Conservation (phyloP, 352 stramenopile species). For the Phytopythium ostracodes region DNA sequence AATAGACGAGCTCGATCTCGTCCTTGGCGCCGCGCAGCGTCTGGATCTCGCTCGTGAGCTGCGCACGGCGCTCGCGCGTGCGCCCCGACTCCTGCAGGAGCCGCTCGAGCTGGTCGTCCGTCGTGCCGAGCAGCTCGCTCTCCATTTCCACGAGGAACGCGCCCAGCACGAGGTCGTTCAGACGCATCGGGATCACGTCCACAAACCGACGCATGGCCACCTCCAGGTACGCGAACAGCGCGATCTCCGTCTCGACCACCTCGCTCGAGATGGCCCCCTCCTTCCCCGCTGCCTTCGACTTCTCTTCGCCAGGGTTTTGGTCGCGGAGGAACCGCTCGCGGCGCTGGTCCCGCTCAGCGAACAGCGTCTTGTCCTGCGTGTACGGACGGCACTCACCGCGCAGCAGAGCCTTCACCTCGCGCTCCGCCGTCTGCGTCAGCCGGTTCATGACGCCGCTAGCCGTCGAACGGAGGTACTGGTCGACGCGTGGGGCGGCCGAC, state of each 20-base stretch:
- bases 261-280: conserved; percentile 14
- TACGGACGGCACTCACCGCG: conserved; percentile 27
- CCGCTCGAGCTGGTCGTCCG: conserved; percentile 27
- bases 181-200: conserved; percentile 28
- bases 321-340: conserved; percentile 13
- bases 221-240: conserved; percentile 28
- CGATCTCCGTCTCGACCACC: conserved; percentile 28
- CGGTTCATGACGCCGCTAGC: conserved; percentile 10
- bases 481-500: conserved; percentile 11
- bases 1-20: conserved; percentile 32
- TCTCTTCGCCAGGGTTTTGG: background rate
- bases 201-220: conserved; percentile 30
- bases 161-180: conserved; percentile 28
- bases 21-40: conserved; percentile 27
- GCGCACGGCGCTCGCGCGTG: conserved; percentile 17
- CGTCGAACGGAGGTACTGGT: conserved; percentile 18
- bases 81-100: conserved; percentile 32
- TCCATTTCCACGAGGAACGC: conserved; percentile 27
- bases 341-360: conserved; percentile 17
- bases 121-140: conserved; percentile 21
- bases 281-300: conserved; percentile 2
- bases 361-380: conserved; percentile 33
- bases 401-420: conserved; percentile 18
- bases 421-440: conserved; percentile 11
- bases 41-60: conserved; percentile 21